Conservation (phyloP, 2,329 filamentous ascomycete genomes). For the Fusarium zealandicum region DNA sequence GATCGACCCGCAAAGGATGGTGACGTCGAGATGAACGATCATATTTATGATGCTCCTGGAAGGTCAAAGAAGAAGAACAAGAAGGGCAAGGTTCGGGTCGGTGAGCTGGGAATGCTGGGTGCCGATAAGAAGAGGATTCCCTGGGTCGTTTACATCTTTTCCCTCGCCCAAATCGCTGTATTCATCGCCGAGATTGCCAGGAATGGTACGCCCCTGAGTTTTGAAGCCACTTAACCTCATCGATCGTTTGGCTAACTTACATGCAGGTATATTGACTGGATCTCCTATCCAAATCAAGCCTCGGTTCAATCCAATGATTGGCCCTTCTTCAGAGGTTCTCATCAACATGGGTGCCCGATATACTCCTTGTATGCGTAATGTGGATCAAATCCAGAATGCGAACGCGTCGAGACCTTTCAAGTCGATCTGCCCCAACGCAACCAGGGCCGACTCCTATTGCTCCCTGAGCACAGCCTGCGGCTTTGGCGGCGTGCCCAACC, state of each 20-base stretch:
- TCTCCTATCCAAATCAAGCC: conserved; percentile 82
- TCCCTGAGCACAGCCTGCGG: conserved; percentile 83
- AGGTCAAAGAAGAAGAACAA: conserved; percentile 44
- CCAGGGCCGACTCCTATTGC: conserved; percentile 68
- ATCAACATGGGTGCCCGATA: conserved; percentile 98
- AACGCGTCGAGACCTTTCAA: conserved; percentile 44
- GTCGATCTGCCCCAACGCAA: conserved; percentile 86
- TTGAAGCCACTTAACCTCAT: background rate
- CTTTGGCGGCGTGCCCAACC: conserved; percentile 76
- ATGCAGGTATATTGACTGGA: conserved; percentile 74
- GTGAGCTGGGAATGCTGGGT: conserved; percentile 67
- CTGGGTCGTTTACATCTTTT: conserved; percentile 84
- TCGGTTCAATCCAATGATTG: conserved; percentile 95
- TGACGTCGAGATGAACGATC: conserved; percentile 58
- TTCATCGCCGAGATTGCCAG: conserved; percentile 89
- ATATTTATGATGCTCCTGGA: conserved; percentile 65
- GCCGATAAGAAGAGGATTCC: conserved; percentile 67
- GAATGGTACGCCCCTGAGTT: conserved; percentile 67
- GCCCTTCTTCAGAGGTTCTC: conserved; percentile 85
- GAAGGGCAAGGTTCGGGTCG: conserved; percentile 59
- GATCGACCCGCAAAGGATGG: conserved; percentile 55
- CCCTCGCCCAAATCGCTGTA: conserved; percentile 77
- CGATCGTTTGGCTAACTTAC: conserved; percentile 9
- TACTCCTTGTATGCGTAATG: conserved; percentile 92
- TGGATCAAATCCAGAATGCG: conserved; percentile 67